Conservation (phyloP, 495 filamentous ascomycete species). For the Xylaria scruposa region DNA sequence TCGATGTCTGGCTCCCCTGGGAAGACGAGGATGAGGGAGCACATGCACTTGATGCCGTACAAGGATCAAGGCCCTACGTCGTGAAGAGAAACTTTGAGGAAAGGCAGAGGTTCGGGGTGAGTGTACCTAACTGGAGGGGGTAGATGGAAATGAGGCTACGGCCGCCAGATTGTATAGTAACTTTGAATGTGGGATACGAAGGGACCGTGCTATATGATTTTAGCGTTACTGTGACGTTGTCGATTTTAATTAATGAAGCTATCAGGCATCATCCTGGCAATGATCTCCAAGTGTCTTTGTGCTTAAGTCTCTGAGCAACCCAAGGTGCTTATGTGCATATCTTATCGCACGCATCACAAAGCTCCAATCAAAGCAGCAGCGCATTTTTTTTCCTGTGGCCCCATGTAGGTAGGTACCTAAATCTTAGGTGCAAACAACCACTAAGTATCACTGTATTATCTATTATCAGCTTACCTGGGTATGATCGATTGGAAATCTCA, state of each 20-base stretch:
- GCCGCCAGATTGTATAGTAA: not conserved
- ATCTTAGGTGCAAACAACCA: not conserved
- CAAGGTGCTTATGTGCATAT: slow-evolving; percentile 4
- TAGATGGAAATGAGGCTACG: not conserved
- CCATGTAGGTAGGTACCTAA: not conserved
- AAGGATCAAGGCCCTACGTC: slow-evolving; percentile 15
- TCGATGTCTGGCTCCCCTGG: slow-evolving; percentile 29
- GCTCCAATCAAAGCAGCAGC: slow-evolving; percentile 11
- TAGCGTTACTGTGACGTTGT: not conserved
- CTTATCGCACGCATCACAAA: not conserved
- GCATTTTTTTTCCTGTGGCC: slow-evolving; percentile 1
- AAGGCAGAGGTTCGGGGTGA: slow-evolving; percentile 26
- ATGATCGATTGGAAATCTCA: not conserved
- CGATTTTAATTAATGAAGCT: not conserved
- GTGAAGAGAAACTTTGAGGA: slow-evolving; percentile 20
- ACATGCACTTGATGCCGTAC: not conserved
- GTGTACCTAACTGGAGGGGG: slow-evolving; percentile 28
- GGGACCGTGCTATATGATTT: not conserved
- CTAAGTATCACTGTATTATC: not conserved
- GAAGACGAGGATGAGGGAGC: slow-evolving; percentile 22
- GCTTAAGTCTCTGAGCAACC: not conserved
- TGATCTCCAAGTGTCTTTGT: not conserved
- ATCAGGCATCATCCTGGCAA: slow-evolving; percentile 5
- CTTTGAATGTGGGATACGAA: not conserved
- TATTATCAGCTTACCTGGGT: not conserved